A percentile compares a stretch with the other conserved stretches of the same genome.
phyloP scores from a whole-genome alignment of 1,139 yeast species.

The Nakaseomyces nivariensis region DNA sequence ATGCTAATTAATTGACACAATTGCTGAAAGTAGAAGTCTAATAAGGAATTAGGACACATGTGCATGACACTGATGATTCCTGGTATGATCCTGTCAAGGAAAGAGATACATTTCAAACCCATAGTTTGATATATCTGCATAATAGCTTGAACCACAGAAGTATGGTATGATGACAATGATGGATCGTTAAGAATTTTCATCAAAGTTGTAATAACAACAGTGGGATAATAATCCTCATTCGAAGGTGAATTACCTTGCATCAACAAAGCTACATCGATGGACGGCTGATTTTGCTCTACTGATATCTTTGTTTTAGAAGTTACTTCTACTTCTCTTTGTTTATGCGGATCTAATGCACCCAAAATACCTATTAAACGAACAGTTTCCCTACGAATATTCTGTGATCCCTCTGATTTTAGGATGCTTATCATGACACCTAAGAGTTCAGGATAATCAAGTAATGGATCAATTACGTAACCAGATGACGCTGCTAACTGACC shows the following conservation, averaged over 20 bases:
- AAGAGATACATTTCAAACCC: slow-evolving; percentile 81
- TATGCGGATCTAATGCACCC: slow-evolving; percentile 96
- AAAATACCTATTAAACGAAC: slow-evolving; percentile 82
- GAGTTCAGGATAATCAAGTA: slow-evolving; percentile 82
- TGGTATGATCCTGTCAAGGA: slow-evolving; percentile 77
- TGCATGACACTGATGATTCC: slow-evolving; percentile 82
- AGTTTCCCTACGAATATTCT: slow-evolving; percentile 71
- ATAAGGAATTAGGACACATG: slow-evolving; percentile 68
- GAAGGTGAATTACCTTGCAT: slow-evolving; percentile 95
- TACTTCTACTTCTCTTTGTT: slow-evolving; percentile 85
- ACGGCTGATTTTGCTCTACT: slow-evolving; percentile 77
- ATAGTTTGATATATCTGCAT: slow-evolving; percentile 83
- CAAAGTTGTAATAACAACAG: slow-evolving; percentile 81
- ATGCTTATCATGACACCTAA: slow-evolving; percentile 74
- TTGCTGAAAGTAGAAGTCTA: slow-evolving; percentile 86
- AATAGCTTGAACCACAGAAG: slow-evolving; percentile 84
- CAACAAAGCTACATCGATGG: slow-evolving; percentile 78
- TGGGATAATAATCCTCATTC: slow-evolving; percentile 88
- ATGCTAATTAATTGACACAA: slow-evolving; percentile 68
- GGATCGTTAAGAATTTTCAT: slow-evolving; percentile 78
- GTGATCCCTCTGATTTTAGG: slow-evolving; percentile 71
- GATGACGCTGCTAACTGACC: slow-evolving; percentile 87
- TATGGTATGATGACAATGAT: slow-evolving; percentile 77
- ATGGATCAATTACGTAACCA: slow-evolving; percentile 94
- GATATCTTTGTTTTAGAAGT: slow-evolving; percentile 48